A percentile compares a stretch with the other conserved stretches of the same genome.
Conservation (phyloP, 441 rosid genomes). For the Populus trichocarpa region DNA sequence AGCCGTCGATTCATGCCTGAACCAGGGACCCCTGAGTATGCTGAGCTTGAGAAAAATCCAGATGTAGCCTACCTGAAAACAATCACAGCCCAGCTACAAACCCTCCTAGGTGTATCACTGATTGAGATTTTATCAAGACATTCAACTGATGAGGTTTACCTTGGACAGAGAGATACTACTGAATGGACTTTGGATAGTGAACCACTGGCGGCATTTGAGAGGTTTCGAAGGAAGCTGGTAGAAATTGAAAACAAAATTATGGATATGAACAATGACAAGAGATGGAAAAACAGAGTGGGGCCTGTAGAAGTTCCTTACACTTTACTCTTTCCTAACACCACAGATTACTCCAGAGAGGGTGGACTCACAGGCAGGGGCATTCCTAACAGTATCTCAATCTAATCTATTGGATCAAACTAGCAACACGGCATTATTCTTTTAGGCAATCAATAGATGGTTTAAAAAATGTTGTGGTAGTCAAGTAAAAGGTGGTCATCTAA, state of each 20-base stretch:
- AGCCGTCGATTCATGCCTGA: constrained; percentile 94
- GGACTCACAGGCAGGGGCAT: constrained; percentile 86
- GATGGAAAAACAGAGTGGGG: constrained; percentile 70
- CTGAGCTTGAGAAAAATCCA: constrained; percentile 47
- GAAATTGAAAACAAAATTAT: constrained; percentile 52
- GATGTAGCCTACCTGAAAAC: constrained; percentile 65
- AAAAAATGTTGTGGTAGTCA: background rate
- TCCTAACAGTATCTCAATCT: constrained; percentile 81
- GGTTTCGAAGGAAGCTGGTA: constrained; percentile 45
- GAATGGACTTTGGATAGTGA: constrained; percentile 74
- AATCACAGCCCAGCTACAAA: constrained; percentile 75
- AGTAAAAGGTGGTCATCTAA: background rate
- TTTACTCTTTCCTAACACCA: constrained; percentile 61
- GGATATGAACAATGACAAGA: constrained; percentile 48
- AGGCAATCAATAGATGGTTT: background rate
- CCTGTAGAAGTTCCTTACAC: constrained; percentile 75
- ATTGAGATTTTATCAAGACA: constrained; percentile 77
- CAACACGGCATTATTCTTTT: background rate
- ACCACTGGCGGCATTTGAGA: constrained; percentile 51
- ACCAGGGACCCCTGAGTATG: constrained; percentile 64
- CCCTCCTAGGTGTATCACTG: constrained; percentile 76
- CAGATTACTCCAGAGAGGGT: constrained; percentile 51
- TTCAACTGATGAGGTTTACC: constrained; percentile 71
- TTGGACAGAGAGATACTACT: constrained; percentile 65
- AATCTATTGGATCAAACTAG: background rate